A percentile compares a stretch with the other conserved stretches of the same genome.
Evolutionary conservation across 2,329 filamentous ascomycete species (phyloP).

Genomic region (Malbranchea cinnamomea): DNA sequence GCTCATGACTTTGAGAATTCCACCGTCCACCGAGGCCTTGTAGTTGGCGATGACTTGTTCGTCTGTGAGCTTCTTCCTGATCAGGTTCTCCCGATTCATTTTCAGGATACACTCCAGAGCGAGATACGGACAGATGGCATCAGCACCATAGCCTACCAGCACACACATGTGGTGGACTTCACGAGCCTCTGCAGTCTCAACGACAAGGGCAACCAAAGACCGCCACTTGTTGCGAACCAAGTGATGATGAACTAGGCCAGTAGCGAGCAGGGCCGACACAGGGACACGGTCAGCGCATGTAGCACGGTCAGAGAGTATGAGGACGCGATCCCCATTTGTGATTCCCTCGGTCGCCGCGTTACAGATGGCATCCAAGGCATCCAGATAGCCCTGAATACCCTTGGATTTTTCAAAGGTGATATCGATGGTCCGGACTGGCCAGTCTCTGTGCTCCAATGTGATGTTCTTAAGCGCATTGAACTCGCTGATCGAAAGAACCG

Average conservation of each 20-base stretch:
- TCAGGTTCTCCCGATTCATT: constrained; percentile 83
- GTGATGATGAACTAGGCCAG: constrained; percentile 89
- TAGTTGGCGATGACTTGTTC: constrained; percentile 85
- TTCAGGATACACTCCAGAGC: constrained; percentile 94
- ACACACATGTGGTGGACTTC: constrained; percentile 99
- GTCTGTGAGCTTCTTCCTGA: constrained; percentile 74
- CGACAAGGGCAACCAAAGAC: constrained; percentile 68
- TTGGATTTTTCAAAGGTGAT: constrained; percentile 82
- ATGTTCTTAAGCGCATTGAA: constrained; percentile 80
- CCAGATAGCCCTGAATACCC: constrained; percentile 69
- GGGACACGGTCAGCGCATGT: constrained; percentile 69
- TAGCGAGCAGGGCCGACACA: constrained; percentile 74
- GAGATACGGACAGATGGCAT: constrained; percentile 88
- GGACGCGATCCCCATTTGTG: constrained; percentile 66
- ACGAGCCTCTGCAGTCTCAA: constrained; percentile 89
- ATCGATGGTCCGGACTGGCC: constrained; percentile 83
- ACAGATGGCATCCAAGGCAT: constrained; percentile 78
- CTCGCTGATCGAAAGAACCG: constrained; percentile 75
- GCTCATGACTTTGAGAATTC: constrained; percentile 96
- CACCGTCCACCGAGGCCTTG: constrained; percentile 89
- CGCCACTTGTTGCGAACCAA: constrained; percentile 92
- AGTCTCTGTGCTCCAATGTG: constrained; percentile 53
- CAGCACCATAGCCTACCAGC: constrained; percentile 86
- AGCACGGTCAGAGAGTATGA: constrained; percentile 79
- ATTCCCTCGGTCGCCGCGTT: constrained; percentile 72